Conservation (phyloP, 2,329 filamentous ascomycete genomes). For the Dendryphion nanum region DNA sequence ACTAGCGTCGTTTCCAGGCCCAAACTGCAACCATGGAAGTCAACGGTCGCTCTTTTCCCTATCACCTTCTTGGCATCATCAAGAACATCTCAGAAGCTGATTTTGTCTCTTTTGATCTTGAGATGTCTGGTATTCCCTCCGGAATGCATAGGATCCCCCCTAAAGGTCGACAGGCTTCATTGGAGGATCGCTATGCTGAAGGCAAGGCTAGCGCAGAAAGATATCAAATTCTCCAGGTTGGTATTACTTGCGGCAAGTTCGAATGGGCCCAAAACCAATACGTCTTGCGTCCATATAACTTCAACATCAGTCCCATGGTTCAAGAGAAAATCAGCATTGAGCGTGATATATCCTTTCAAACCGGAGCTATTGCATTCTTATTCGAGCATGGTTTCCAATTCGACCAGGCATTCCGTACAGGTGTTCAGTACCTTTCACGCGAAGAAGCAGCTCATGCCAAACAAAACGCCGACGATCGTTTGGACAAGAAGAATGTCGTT, state of each 20-base stretch:
- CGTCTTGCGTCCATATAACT: conserved; percentile 62
- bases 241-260: conserved; percentile 64
- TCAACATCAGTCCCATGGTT: conserved; percentile 59
- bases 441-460: conserved; percentile 54
- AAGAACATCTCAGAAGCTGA: conserved; percentile 57
- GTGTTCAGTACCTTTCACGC: conserved; percentile 63
- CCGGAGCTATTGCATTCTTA: conserved; percentile 61
- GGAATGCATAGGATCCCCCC: conserved; percentile 33
- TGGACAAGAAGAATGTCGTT: conserved; percentile 35
- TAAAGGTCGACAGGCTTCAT: conserved; percentile 42
- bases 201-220: conserved; percentile 59
- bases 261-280: conserved; percentile 51
- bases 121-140: conserved; percentile 62
- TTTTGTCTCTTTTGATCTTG: conserved; percentile 65
- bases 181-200: conserved; percentile 63
- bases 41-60: conserved; percentile 49
- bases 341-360: conserved; percentile 59
- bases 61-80: conserved; percentile 55
- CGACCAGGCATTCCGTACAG: conserved; percentile 53
- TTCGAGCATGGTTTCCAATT: conserved; percentile 59
- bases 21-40: conserved; percentile 63
- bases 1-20: too few species aligned
- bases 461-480: conserved; percentile 43
- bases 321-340: conserved; percentile 56
- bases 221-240: conserved; percentile 65